Conservation (phyloP, 2,329 filamentous ascomycete genomes). For the Lachnellula hyalina region DNA sequence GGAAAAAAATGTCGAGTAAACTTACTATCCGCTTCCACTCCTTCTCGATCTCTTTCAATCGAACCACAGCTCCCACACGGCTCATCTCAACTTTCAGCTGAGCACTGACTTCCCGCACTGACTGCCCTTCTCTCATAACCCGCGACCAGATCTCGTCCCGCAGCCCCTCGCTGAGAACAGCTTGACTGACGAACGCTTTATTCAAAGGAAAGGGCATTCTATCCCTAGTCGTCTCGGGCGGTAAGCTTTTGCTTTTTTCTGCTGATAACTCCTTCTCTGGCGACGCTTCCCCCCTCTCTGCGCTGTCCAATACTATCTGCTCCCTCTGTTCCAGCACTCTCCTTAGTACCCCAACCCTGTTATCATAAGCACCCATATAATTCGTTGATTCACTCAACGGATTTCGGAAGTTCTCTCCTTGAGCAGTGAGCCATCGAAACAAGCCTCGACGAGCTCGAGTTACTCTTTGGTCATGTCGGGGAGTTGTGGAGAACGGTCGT, state of each 20-base stretch:
- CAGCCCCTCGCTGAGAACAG: conserved; percentile 59
- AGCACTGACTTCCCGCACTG: conserved; percentile 58
- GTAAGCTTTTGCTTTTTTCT: conserved; percentile 10
- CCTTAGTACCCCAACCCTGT: conserved; percentile 20
- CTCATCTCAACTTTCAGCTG: conserved; percentile 61
- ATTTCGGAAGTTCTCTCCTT: conserved; percentile 25
- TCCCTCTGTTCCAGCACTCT: conserved; percentile 16
- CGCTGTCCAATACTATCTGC: not conserved
- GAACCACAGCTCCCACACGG: conserved; percentile 63
- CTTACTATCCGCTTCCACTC: conserved; percentile 61
- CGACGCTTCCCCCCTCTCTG: not conserved
- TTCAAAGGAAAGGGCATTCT: conserved; percentile 58
- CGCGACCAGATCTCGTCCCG: conserved; percentile 57
- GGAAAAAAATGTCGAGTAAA: conserved; percentile 20
- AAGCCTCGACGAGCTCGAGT: conserved; percentile 27
- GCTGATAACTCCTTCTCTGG: not conserved
- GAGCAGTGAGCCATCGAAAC: conserved; percentile 27
- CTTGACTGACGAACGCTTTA: conserved; percentile 51
- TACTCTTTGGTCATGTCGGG: conserved; percentile 19
- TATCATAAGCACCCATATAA: conserved; percentile 29
- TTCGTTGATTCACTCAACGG: conserved; percentile 29
- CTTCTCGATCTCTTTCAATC: conserved; percentile 65
- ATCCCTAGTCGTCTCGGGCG: conserved; percentile 19
- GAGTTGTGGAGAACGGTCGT: conserved; percentile 30
- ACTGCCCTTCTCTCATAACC: conserved; percentile 50